Conservation (phyloP, 1,284 basidiomycete genomes). For the Trametes pubescens region DNA sequence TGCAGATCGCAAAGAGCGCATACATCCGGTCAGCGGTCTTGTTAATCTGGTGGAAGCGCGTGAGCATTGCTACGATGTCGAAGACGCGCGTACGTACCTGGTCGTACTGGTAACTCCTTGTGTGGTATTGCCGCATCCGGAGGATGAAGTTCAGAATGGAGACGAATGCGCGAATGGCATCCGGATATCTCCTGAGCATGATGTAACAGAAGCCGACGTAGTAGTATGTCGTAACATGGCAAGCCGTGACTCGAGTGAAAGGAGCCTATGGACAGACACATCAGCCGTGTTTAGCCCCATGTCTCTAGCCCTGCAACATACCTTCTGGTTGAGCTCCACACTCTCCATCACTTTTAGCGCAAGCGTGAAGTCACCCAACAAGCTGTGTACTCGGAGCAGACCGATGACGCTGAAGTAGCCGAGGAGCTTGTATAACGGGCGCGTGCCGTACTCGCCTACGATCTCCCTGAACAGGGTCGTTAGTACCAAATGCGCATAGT, state of each 20-base stretch:
- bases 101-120: slow-evolving; percentile 95
- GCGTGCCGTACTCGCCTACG: slow-evolving; percentile 91
- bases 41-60: slow-evolving; percentile 73
- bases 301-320: slow-evolving; percentile 33
- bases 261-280: slow-evolving; percentile 60
- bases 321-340: slow-evolving; percentile 89
- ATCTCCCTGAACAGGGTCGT: slow-evolving; percentile 64
- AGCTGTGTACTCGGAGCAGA: slow-evolving; percentile 92
- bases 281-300: neutral
- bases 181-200: slow-evolving; percentile 93
- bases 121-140: slow-evolving; percentile 95
- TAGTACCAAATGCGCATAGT: neutral
- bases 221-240: slow-evolving; percentile 95
- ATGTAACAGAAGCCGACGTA: slow-evolving; percentile 98
- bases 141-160: slow-evolving; percentile 94
- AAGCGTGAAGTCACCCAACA: slow-evolving; percentile 96
- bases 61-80: neutral
- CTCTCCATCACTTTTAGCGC: slow-evolving; percentile 96
- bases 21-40: slow-evolving; percentile 99
- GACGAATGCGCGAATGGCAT: slow-evolving; percentile 94
- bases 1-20: slow-evolving; percentile 92
- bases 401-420: slow-evolving; percentile 98
- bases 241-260: slow-evolving; percentile 91
- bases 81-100: slow-evolving; percentile 61
- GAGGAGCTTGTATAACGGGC: slow-evolving; percentile 94